Base-by-base conservation (phyloP, 495 filamentous ascomycete genomes). In the Daldinia vernicosa region DNA sequence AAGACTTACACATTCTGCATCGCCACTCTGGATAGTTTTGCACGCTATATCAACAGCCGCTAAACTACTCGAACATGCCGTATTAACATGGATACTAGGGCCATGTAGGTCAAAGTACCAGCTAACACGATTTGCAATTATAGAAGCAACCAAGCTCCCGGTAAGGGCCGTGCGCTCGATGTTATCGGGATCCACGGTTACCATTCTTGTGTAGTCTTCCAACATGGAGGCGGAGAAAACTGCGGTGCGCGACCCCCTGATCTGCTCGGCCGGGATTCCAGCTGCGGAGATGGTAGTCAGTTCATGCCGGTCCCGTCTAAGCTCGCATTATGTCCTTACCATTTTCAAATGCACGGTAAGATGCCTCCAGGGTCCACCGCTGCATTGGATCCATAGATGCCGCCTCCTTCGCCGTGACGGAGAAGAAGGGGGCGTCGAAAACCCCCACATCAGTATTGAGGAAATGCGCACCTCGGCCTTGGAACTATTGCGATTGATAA, bases 11-110 rank as follows among this genome's bases (percentile, higher is more conserved):
- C 12, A 15, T 11, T 58, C 45, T 24, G 57, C 50, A 7, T 83
- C 81, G 14, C 83, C 81, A 15, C 82, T 81, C 80, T 90, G 89
- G 3, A 95, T 80, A 0, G 89, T 87, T 63, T 91, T 92, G 75
- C 93, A 94, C 17, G 93, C 93, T 39, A 92, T 78, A 67, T 95
- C 84, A 4, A 85, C 57, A 0, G 82, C 84, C 12, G 82, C 77
- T 69, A 86, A 72, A 60, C 90, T 92, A 14, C 89, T 92, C 2
- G 92, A 95, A 74, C 93, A 95, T n/a, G 72, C 72, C 6, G 72
- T 71, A 17, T 74, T 61, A n/a, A 74, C 60, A 37, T 71, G 67
- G 6, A 74, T 35, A 22, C 72, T 74, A 11, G 72, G 72, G 1
- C 72, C 72, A 19, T 17, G 53, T 6, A 74, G 53, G 51, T 65